Evolutionary conservation across 108 stramenopile species (phyloP), one percentile per base, ranked within the genome.

Genomic region (Halocafeteria seosinensis): DNA sequence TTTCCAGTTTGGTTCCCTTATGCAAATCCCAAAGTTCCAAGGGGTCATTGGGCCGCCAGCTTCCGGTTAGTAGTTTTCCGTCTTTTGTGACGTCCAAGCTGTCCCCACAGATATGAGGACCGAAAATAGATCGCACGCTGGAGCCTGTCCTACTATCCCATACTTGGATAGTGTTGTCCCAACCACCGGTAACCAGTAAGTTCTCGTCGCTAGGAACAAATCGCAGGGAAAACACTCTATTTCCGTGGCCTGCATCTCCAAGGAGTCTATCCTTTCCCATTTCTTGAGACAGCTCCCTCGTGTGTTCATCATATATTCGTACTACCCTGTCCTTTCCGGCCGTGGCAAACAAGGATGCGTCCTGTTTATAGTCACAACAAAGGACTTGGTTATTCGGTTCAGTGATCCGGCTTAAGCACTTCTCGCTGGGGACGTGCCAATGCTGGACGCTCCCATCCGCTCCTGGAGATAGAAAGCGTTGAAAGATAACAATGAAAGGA

Each of bases 241-340:
- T 62, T 5, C 36, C 6, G 38, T 62, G 61, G 6, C 61, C 61
- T 30, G 6, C 6, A 3, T 27, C 3, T 3, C 6, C 52, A 5
- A 30, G 29, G 29, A 3, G 6, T 5, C 6, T 3, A 9, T 38
- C 58, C 29, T 37, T 55, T 2, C 31, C 21, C 59, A 68, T 61
- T 6, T 61, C 63, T 2, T 25, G 3, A 2, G 60, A 3, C 2
- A 52, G 11, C 42, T n/a, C 33, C 29, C 47, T 68, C 4, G 59
- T 61, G 4, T 24, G 38, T 3, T 68, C 67, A 34, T 68, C 57
- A 34, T 68, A 68, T 62, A 68, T 34, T 8, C 67, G 58, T 25
- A 68, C 52, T 5, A 3, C 6, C 6, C 9, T 3, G 9, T 53
- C 52, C 8, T 3, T 27, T 5, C 52, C 52, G 6, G 52, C 52